Conservation (phyloP, 116 monocot species). For the Phalaenopsis hybrid region DNA sequence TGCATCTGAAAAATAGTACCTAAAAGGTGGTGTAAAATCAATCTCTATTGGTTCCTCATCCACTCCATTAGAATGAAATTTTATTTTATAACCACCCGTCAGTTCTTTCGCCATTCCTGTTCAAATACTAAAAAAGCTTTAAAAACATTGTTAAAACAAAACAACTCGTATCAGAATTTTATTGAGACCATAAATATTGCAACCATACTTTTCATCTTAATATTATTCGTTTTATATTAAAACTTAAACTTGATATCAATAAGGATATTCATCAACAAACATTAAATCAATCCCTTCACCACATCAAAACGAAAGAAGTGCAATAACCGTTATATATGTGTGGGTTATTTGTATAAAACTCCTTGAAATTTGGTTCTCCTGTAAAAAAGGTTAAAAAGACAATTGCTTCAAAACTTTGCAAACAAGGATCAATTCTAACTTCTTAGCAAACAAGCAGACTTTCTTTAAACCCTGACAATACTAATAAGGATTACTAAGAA, state of each 20-base stretch:
- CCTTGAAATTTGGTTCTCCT: neutral
- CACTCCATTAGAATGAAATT: conserved; percentile 79
- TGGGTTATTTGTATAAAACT: neutral
- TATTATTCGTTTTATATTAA: neutral
- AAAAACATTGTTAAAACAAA: neutral
- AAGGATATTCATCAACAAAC: neutral
- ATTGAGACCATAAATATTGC: neutral
- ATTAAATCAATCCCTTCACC: neutral
- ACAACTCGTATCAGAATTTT: neutral
- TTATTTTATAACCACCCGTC: conserved; percentile 91
- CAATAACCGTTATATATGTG: neutral
- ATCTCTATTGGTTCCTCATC: conserved; percentile 88
- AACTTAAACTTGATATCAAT: neutral
- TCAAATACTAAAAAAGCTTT: neutral
- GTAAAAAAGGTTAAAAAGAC: neutral
- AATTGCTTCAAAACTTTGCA: no score
- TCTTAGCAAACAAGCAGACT: no score
- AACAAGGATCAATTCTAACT: no score
- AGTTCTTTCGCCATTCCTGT: conserved; percentile 89
- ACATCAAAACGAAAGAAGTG: neutral
- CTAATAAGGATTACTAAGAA: no score
- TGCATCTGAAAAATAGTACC: conserved; percentile 22
- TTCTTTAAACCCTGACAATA: no score
- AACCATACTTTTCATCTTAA: neutral
- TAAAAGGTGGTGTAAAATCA: conserved; percentile 96